Evolutionary conservation across 106 monocot species (phyloP), one percentile per base, ranked within the genome.

Genomic region (Amphibolis antarctica): DNA sequence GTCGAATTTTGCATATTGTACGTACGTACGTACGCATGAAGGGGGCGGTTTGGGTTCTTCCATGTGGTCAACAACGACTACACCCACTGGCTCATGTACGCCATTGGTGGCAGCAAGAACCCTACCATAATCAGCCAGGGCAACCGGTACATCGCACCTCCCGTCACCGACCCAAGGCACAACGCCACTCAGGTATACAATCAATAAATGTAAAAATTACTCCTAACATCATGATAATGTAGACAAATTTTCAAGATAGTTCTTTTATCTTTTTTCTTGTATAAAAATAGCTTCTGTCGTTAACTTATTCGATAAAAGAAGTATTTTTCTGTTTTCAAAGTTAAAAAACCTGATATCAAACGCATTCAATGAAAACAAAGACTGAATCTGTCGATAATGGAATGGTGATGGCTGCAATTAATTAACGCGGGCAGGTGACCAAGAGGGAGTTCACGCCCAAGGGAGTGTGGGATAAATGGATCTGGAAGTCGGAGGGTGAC

Each of bases 21-120:
- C n/a, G n/a, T n/a, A n/a, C n/a, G n/a, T n/a, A n/a, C n/a, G n/a
- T n/a, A n/a, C n/a, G n/a, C n/a, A n/a, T 9, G 19, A 61, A 22
- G 76, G 63, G 73, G 76, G 36, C 65, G 86, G 20, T 82, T 44
- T 18, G 86, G 86, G 1, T 86, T 83, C 66, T 68, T 80, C 53
- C 86, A 87, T 29, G 72, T 83, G 1, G 74, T 86, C 48, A 86
- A 86, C 65, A 86, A 86, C 20, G 82, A 86, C 68, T 86, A 86
- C 69, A 82, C 77, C 7, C 77, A 83, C 24, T 87, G 83, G 83
- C 18, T 28, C 21, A 82, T 82, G 77, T 82, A 82, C 17, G 82
- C 78, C 28, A 75, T 82, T 21, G 82, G 82, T 28, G 78, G 82
- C 19, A 82, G 69, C 71, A 25, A 65, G 62, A 54, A 71, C 52